Base-by-base conservation (phyloP, 768 basidiomycete species). In the Auriscalpium orientale region DNA sequence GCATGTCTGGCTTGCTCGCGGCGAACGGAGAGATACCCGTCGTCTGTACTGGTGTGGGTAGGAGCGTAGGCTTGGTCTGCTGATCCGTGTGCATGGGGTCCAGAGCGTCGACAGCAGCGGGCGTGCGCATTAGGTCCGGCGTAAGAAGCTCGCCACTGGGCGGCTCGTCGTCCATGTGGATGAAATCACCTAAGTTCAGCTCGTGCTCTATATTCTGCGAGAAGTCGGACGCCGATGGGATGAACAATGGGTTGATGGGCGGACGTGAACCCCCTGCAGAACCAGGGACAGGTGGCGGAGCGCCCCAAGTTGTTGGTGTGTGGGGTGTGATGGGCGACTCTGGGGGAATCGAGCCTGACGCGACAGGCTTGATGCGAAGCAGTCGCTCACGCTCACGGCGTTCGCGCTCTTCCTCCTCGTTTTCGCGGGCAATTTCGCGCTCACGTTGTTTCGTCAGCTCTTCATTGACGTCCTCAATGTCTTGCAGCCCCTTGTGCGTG, bases 401-500 rank as follows among this genome's bases (percentile, higher is more conserved):
- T 53, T 87, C 84, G 56, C 71, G 69, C 51, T 71, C 70, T 45
- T 86, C 84, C 58, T 85, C 83, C 67, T 85, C 83, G 28, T 75
- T 78, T 64, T 82, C 81, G 51, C 76, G 76, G 62, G 83, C 79
- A 47, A 76, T 74, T 63, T 89, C 87, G 20, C 77, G 71, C 46
- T 74, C 70, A 40, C 59, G 63, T 44, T 53, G 59, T 35, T 56
- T 69, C 55, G 53, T 58, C 40, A 54, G 55, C 52, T 62, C 60
- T 13, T 83, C 85, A 62, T 82, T 81, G 54, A 85, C 71, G 68
- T 84, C 85, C 68, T 95, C 92, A 65, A 95, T 91, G 64, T 91
- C 87, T 75, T 94, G 86, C 59, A 94, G 72, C 52, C 92, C 92
- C 71, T 95, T 95, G 76, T 94, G 92, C 28, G 92, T 95, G 58